Evolutionary conservation across 495 filamentous ascomycete genomes (phyloP).

Genomic region (Patellaria atrata): DNA sequence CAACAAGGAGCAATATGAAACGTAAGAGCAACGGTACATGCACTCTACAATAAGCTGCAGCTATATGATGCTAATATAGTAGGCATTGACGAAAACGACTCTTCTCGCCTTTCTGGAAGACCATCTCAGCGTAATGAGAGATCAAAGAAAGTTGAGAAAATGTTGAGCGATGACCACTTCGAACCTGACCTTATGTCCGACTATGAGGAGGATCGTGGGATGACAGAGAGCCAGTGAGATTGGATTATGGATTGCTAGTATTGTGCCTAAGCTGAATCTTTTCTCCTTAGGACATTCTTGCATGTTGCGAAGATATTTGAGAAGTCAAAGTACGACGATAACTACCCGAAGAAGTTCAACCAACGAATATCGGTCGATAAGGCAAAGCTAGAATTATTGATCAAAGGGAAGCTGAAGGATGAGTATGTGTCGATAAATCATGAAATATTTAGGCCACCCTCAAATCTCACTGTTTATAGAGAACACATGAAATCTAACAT

Average conservation of each 20-base stretch:
- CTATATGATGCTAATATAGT: not conserved
- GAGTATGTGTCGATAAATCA: too few species aligned
- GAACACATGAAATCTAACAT: not conserved
- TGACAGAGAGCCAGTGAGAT: conserved; percentile 1
- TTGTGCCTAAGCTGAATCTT: not conserved
- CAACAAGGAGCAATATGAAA: conserved; percentile 1
- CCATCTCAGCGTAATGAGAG: conserved; percentile 2
- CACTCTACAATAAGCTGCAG: not conserved
- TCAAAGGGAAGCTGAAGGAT: conserved; percentile 4
- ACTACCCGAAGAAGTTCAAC: conserved; percentile 4
- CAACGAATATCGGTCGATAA: conserved; percentile 2
- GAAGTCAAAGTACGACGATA: conserved; percentile 1
- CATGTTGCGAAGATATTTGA: conserved; percentile 4
- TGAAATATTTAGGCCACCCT: too few species aligned
- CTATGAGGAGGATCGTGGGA: not conserved
- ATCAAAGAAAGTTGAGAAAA: too few species aligned
- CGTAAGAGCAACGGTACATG: not conserved
- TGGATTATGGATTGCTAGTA: not conserved
- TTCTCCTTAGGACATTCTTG: conserved; percentile 3
- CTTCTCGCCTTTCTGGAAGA: not conserved
- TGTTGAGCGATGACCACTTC: too few species aligned
- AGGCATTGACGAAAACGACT: too few species aligned
- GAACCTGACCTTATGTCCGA: not conserved
- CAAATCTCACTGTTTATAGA: not conserved
- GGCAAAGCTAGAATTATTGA: not conserved